Conservation (phyloP, 441 rosid genomes). For the Populus tomentosa region DNA sequence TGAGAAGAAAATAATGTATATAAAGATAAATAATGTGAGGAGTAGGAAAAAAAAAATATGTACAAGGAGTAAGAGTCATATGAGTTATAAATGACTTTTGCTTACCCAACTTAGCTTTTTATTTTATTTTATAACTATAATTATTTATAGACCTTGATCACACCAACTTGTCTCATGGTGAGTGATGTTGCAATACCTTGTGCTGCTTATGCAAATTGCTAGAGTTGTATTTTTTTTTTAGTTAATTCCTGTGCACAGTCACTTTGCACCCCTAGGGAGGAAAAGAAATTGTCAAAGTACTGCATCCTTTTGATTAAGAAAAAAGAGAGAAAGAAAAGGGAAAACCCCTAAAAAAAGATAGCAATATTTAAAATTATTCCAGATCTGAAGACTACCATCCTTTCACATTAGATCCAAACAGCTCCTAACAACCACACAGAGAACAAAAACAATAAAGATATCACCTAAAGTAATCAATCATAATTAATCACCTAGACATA, state of each 20-base stretch:
- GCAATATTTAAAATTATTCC: neutral
- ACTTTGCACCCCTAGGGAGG: neutral
- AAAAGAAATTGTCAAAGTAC: neutral
- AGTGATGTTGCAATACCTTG: too few relatives aligned
- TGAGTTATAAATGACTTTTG: too few relatives aligned
- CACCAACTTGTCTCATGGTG: too few relatives aligned
- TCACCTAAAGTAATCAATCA: neutral
- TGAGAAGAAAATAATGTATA: too few relatives aligned
- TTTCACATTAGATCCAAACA: constrained; percentile 10
- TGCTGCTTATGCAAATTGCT: too few relatives aligned
- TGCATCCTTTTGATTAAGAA: too few relatives aligned
- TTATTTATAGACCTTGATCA: too few relatives aligned
- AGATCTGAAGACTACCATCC: neutral
- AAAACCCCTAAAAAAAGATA: neutral
- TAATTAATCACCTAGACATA: neutral
- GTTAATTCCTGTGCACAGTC: neutral
- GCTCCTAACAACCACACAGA: constrained; percentile 7
- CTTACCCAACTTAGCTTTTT: too few relatives aligned
- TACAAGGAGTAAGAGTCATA: too few relatives aligned
- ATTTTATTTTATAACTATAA: too few relatives aligned
- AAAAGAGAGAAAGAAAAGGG: neutral
- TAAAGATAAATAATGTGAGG: too few relatives aligned
- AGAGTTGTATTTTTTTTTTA: neutral
- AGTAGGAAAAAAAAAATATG: too few relatives aligned
- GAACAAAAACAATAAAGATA: neutral